Conservation (phyloP, 2,329 filamentous ascomycete genomes). For the Penicillium vulpinum region DNA sequence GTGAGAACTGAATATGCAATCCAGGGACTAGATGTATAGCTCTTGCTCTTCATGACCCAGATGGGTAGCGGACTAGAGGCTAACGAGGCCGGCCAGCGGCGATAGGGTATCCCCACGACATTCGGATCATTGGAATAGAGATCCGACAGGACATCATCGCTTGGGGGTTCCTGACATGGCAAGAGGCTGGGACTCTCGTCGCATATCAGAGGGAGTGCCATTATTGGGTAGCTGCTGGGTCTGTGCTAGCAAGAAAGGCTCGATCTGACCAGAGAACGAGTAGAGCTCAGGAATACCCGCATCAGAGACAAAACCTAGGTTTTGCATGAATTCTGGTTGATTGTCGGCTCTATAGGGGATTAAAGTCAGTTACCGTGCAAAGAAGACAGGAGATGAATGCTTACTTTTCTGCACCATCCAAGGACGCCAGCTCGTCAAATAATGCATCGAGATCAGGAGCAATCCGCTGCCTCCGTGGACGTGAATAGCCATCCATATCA, state of each 20-base stretch:
- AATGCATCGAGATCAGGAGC: constrained; percentile 50
- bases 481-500: constrained; percentile 33
- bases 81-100: constrained; percentile 18
- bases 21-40: not conserved
- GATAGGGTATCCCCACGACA: not conserved
- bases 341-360: constrained; percentile 30
- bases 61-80: not conserved
- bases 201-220: constrained; percentile 17
- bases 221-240: constrained; percentile 28
- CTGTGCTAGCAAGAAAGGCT: constrained; percentile 36
- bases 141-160: constrained; percentile 8
- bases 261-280: constrained; percentile 36
- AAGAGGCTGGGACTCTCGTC: constrained; percentile 24
- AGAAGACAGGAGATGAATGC: constrained; percentile 2
- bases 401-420: constrained; percentile 55
- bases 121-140: not conserved
- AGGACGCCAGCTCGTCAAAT: constrained; percentile 59
- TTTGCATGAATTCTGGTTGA: constrained; percentile 42
- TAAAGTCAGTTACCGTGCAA: constrained; percentile 11
- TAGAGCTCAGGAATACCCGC: constrained; percentile 40
- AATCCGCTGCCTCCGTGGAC: constrained; percentile 32
- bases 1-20: not conserved
- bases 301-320: constrained; percentile 39
- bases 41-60: not conserved
- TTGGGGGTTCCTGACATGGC: constrained; percentile 17